A percentile compares a stretch with the other conserved stretches of the same genome.
Evolutionary conservation across 2,329 filamentous ascomycete species (phyloP).

Genomic region (Celoporthe dispersa): DNA sequence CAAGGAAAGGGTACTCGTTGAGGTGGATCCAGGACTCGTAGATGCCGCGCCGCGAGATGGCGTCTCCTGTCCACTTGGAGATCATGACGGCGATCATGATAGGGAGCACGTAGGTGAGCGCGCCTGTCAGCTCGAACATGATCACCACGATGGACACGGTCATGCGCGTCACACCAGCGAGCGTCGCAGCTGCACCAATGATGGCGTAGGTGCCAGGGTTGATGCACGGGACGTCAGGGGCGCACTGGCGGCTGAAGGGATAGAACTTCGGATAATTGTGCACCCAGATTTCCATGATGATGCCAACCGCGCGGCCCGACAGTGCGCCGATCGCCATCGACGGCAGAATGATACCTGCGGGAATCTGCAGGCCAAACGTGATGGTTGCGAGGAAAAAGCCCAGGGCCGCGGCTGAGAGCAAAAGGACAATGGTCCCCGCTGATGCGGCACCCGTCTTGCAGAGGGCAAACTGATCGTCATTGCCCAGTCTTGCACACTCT

Average conservation of each 20-base stretch:
- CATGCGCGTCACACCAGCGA: slow-evolving; percentile 92
- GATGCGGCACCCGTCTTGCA: slow-evolving; percentile 87
- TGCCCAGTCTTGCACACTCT: slow-evolving; percentile 80
- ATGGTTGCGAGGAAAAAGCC: slow-evolving; percentile 85
- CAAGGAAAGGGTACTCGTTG: slow-evolving; percentile 93
- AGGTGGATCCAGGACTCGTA: slow-evolving; percentile 98
- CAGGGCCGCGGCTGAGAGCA: slow-evolving; percentile 80
- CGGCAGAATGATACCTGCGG: slow-evolving; percentile 92
- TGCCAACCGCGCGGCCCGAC: slow-evolving; percentile 85
- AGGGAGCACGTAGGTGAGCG: slow-evolving; percentile 92
- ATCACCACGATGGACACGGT: slow-evolving; percentile 98
- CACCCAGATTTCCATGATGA: slow-evolving; percentile 88
- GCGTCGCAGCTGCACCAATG: slow-evolving; percentile 90
- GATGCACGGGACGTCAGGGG: slow-evolving; percentile 84
- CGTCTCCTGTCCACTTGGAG: slow-evolving; percentile 97
- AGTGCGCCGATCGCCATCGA: slow-evolving; percentile 96
- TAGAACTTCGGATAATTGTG: slow-evolving; percentile 76
- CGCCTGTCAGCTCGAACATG: slow-evolving; percentile 98
- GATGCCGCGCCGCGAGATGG: slow-evolving; percentile 88
- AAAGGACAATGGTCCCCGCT: slow-evolving; percentile 77
- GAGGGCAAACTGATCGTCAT: slow-evolving; percentile 88
- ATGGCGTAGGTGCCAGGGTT: slow-evolving; percentile 97
- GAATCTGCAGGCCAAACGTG: slow-evolving; percentile 93
- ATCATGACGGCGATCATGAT: slow-evolving; percentile 99
- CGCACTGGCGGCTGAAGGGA: slow-evolving; percentile 73